Conservation (phyloP, 352 stramenopile species). For the Phytophthora kernoviae region DNA sequence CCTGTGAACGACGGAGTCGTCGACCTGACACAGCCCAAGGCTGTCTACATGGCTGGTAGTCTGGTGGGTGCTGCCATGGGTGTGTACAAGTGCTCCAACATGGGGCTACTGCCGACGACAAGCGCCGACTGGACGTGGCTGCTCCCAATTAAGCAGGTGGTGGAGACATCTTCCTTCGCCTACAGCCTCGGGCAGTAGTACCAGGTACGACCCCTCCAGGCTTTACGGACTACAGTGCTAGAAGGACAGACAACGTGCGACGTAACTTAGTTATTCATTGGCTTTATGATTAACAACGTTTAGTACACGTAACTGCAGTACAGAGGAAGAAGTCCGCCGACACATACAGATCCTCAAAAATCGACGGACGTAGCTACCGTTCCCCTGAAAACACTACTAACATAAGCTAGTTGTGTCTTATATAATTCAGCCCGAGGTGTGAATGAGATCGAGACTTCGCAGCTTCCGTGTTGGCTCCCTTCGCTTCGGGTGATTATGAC, state of each 20-base stretch:
- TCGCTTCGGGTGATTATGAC: slow-evolving; percentile 46
- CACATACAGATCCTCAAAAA: slow-evolving; percentile 32
- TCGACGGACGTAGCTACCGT: slow-evolving; percentile 15
- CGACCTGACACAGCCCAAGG: slow-evolving; percentile 88
- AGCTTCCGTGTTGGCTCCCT: slow-evolving; percentile 3
- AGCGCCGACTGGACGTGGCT: slow-evolving; percentile 93
- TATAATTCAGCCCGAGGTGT: slow-evolving; percentile 19
- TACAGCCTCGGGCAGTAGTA: slow-evolving; percentile 48
- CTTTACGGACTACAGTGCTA: not conserved
- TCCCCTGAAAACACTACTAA: slow-evolving; percentile 16
- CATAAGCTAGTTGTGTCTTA: slow-evolving; percentile 31
- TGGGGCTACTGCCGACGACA: slow-evolving; percentile 92
- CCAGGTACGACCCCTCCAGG: too few species aligned
- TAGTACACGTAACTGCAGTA: slow-evolving; percentile 40
- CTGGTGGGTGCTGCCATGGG: slow-evolving; percentile 85
- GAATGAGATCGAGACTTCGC: slow-evolving; percentile 1
- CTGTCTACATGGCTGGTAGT: slow-evolving; percentile 90
- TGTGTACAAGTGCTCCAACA: slow-evolving; percentile 93
- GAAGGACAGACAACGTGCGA: slow-evolving; percentile 1
- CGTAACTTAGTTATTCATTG: slow-evolving; percentile 39
- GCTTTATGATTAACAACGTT: slow-evolving; percentile 21
- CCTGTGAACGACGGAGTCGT: slow-evolving; percentile 77
- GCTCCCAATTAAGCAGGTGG: slow-evolving; percentile 79
- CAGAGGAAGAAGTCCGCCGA: slow-evolving; percentile 15
- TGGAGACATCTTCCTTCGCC: slow-evolving; percentile 81